Conservation (phyloP, 2,329 filamentous ascomycete genomes). For the Pseudonectria foliicola region DNA sequence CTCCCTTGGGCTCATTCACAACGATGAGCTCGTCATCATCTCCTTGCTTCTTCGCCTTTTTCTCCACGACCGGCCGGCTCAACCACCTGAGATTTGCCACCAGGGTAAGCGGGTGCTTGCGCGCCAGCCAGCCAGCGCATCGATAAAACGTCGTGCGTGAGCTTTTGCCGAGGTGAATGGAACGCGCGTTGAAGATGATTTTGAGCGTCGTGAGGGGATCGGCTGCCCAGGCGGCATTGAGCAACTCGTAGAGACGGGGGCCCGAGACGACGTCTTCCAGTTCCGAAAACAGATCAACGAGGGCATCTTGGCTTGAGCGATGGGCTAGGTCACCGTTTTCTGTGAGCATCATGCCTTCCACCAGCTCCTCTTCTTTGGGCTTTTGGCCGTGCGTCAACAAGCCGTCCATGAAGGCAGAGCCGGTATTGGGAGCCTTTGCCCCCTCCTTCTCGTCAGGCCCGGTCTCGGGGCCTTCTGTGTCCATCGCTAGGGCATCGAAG, state of each 20-base stretch:
- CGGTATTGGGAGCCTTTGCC: neutral
- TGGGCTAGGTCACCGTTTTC: slow-evolving; percentile 44
- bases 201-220: slow-evolving; percentile 46
- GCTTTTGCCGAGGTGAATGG: slow-evolving; percentile 54
- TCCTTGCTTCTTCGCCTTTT: slow-evolving; percentile 38
- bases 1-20: slow-evolving; percentile 26
- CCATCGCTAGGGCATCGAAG: slow-evolving; percentile 9
- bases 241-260: slow-evolving; percentile 30
- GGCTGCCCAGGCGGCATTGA: slow-evolving; percentile 41
- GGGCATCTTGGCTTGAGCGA: slow-evolving; percentile 34
- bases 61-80: slow-evolving; percentile 47
- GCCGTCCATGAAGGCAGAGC: slow-evolving; percentile 29
- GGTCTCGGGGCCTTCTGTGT: neutral
- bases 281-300: slow-evolving; percentile 50
- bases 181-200: slow-evolving; percentile 53
- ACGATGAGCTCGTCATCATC: slow-evolving; percentile 29
- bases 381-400: slow-evolving; percentile 18
- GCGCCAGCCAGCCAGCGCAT: slow-evolving; percentile 48
- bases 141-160: slow-evolving; percentile 42
- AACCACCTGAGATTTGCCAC: slow-evolving; percentile 48
- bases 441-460: neutral
- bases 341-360: slow-evolving; percentile 42
- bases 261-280: slow-evolving; percentile 35
- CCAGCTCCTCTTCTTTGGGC: slow-evolving; percentile 1
- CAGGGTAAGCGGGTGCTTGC: slow-evolving; percentile 48